Base-by-base conservation (phyloP, 805 yeast genomes). In the Kodamaea kaohsiungensis region DNA sequence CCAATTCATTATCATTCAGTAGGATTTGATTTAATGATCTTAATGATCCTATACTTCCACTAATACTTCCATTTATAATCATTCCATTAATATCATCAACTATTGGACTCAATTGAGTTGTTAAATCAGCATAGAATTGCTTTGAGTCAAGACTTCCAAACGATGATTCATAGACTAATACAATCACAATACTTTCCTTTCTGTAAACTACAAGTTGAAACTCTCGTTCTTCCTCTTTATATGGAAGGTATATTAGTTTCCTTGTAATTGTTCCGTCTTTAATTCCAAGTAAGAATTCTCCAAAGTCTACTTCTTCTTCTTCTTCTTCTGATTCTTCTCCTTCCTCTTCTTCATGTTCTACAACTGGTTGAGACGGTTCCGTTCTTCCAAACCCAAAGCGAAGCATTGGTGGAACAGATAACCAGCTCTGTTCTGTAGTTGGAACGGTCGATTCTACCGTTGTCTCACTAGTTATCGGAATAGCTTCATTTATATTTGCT, bases 141-240 rank as follows among this genome's bases (percentile, higher is more conserved):
- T 19, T 15, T 1, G 57, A 50, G 33, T 68, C 70, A 9, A 75
- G 58, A 30, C 56, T 62, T 5, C 59, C 54, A 5, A 51, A 33
- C 1, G 68, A 60, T 2, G 74, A 67, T 17, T 75, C 77, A 52
- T 63, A 74, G 1, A 73, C 48, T 15, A 74, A 54, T 1, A 68
- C 59, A 7, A 70, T 52, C 16, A 58, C 54, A 7, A 66, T 53
- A 13, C 63, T 67, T 13, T 59, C 60, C 17, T 64, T 65, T 16
- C 51, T 37, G 59, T 61, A 75, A 2, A 72, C 59, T 2, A 75
- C 69, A 39, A 75, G 48, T 65, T 64, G 69, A 54, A 66, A 67
- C 54, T 72, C 75, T 39, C 60, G 35, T 17, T 40, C 37, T 1
- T 22, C 58, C 53, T 6, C 52, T 37, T 3, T 25, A 7, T 16